Evolutionary conservation across 345 rosid genomes (phyloP).

Genomic region (Citrus sp.): DNA sequence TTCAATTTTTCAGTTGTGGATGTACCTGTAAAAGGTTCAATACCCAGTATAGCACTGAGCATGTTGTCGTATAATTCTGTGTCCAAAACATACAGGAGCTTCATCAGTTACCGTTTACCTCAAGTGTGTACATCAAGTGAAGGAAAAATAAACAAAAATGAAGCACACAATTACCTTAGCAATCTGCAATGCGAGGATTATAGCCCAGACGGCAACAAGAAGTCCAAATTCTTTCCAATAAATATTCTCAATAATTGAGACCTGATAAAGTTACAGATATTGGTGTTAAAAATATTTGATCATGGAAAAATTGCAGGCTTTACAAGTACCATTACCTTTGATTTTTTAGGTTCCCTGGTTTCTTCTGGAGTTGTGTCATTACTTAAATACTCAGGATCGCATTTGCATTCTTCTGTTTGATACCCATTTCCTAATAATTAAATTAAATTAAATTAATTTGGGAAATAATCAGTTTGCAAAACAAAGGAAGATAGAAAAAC

Average conservation of each 20-base stretch:
- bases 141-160: neutral
- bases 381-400: conserved; percentile 15
- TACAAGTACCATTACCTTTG: conserved; percentile 17
- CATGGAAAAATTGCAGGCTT: neutral
- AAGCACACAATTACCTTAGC: conserved; percentile 36
- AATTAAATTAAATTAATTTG: neutral
- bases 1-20: neutral
- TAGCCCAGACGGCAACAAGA: conserved; percentile 37
- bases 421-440: conserved; percentile 15
- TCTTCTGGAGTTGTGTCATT: neutral
- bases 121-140: neutral
- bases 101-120: conserved; percentile 8
- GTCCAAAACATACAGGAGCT: neutral
- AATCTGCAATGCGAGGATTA: conserved; percentile 42
- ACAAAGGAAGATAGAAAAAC: neutral
- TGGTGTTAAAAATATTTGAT: neutral
- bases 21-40: conserved; percentile 37
- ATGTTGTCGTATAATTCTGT: conserved; percentile 38
- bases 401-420: conserved; percentile 19
- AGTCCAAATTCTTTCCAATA: conserved; percentile 46
- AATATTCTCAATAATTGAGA: conserved; percentile 36
- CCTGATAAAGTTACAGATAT: conserved; percentile 24
- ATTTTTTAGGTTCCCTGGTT: conserved; percentile 9
- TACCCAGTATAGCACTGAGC: conserved; percentile 39
- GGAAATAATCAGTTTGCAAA: neutral